A percentile compares a stretch with the other conserved stretches of the same genome.
Evolutionary conservation across 805 yeast genomes (phyloP).

Genomic region (Zygoascus bituminiphila): DNA sequence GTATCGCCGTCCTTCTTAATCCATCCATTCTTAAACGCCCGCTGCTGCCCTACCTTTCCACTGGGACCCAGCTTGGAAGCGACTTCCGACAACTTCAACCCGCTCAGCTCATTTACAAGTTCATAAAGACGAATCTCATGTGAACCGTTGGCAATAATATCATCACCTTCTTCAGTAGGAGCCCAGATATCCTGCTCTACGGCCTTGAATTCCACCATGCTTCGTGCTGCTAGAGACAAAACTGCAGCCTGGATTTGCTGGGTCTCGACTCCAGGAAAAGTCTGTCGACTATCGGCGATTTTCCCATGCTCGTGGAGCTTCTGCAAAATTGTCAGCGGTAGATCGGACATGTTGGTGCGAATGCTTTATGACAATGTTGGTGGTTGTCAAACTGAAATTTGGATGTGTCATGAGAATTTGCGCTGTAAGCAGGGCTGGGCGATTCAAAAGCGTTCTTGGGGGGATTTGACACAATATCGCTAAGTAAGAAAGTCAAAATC

Average conservation of each 20-base stretch:
- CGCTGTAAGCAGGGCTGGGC: neutral
- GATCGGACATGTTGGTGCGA: conserved; percentile 18
- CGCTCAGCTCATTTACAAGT: conserved; percentile 65
- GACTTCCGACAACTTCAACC: conserved; percentile 68
- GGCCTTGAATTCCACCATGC: conserved; percentile 66
- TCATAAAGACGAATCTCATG: conserved; percentile 78
- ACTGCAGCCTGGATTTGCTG: conserved; percentile 52
- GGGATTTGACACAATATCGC: no score
- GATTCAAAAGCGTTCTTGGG: no score
- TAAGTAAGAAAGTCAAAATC: neutral
- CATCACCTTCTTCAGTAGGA: conserved; percentile 74
- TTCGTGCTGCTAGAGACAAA: conserved; percentile 75
- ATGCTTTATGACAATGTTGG: neutral
- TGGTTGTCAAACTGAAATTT: no score
- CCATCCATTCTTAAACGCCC: conserved; percentile 98
- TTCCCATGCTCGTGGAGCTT: conserved; percentile 51
- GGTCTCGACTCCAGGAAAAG: conserved; percentile 47
- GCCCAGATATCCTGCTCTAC: conserved; percentile 70
- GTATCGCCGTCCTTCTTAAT: conserved; percentile 78
- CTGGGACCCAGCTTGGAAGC: conserved; percentile 55
- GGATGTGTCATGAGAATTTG: neutral
- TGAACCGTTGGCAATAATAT: conserved; percentile 72
- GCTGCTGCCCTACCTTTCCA: conserved; percentile 91
- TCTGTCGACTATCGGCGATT: conserved; percentile 49
- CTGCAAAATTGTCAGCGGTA: conserved; percentile 42